These are phyloP conservation scores for Pleurotus tuber-regium DNA, from an alignment of 768 basidiomycete genomes.

Conservation along the genomic window DNA sequence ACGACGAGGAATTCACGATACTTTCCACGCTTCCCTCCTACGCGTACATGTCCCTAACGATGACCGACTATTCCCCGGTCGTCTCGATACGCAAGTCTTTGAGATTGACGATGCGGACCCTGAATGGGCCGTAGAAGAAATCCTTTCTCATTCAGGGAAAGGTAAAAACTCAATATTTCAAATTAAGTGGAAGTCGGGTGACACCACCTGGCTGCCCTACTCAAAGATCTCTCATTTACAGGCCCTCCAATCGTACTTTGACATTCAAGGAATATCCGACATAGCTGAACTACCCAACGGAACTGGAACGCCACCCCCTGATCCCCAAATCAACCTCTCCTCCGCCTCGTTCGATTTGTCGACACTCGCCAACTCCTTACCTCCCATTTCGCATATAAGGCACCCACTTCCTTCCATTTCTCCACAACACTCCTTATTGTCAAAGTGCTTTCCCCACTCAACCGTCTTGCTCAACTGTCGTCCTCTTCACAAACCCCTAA, in stretches of 20 bases:
- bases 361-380: too few species aligned
- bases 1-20: constrained; percentile 21
- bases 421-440: background rate
- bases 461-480: background rate
- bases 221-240: constrained; percentile 13
- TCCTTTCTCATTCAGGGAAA: constrained; percentile 23
- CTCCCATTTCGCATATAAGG: too few species aligned
- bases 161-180: constrained; percentile 25
- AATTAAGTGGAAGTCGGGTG: constrained; percentile 31
- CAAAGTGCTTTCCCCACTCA: background rate
- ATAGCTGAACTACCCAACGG: background rate
- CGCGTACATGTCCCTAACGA: constrained; percentile 26
- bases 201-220: constrained; percentile 31
- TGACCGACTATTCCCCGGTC: constrained; percentile 25
- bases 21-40: constrained; percentile 32
- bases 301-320: background rate
- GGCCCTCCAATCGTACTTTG: constrained; percentile 3
- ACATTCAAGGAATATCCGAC: background rate
- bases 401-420: background rate
- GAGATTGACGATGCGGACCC: constrained; percentile 10
- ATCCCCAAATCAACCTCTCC: background rate
- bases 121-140: constrained; percentile 24
- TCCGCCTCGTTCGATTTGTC: background rate
- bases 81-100: constrained; percentile 17
- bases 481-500: too few species aligned